phyloP scores from a whole-genome alignment of 2,329 filamentous ascomycete species.

The Neopestalotiopsis sp. region DNA sequence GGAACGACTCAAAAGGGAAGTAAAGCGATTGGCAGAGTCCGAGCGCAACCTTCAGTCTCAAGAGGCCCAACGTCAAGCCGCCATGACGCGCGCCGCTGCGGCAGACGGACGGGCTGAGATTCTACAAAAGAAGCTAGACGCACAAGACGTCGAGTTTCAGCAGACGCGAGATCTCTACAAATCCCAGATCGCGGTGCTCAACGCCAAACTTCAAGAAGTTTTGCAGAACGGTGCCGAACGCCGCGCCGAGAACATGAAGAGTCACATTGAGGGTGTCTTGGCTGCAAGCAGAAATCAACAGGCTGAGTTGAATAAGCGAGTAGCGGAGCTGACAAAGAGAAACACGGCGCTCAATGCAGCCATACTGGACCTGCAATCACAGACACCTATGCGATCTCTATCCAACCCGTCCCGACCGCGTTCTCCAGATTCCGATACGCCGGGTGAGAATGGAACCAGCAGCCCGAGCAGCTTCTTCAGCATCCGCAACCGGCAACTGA shows the following conservation, averaged over 20 bases:
- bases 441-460: slow-evolving; percentile 40
- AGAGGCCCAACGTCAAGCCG: slow-evolving; percentile 63
- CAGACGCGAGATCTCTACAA: slow-evolving; percentile 50
- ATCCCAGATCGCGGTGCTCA: slow-evolving; percentile 53
- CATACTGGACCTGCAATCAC: slow-evolving; percentile 52
- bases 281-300: slow-evolving; percentile 59
- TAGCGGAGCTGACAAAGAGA: slow-evolving; percentile 54
- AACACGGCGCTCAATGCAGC: slow-evolving; percentile 57
- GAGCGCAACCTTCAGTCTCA: slow-evolving; percentile 68
- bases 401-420: slow-evolving; percentile 22
- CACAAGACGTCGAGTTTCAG: slow-evolving; percentile 52
- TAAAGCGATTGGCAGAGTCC: slow-evolving; percentile 63
- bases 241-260: slow-evolving; percentile 37
- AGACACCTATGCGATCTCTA: slow-evolving; percentile 29
- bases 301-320: slow-evolving; percentile 57
- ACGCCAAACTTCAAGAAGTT: slow-evolving; percentile 48
- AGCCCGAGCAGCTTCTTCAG: slow-evolving; percentile 14
- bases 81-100: slow-evolving; percentile 61
- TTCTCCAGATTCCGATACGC: slow-evolving; percentile 36
- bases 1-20: slow-evolving; percentile 61
- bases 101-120: slow-evolving; percentile 64
- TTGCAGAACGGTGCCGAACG: slow-evolving; percentile 34
- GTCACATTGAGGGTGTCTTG: slow-evolving; percentile 49
- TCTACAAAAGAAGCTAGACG: slow-evolving; percentile 62
- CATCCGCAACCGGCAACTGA: slow-evolving; percentile 36